Evolutionary conservation across 768 basidiomycete genomes (phyloP).

Genomic region (Leccinum truebloodii): DNA sequence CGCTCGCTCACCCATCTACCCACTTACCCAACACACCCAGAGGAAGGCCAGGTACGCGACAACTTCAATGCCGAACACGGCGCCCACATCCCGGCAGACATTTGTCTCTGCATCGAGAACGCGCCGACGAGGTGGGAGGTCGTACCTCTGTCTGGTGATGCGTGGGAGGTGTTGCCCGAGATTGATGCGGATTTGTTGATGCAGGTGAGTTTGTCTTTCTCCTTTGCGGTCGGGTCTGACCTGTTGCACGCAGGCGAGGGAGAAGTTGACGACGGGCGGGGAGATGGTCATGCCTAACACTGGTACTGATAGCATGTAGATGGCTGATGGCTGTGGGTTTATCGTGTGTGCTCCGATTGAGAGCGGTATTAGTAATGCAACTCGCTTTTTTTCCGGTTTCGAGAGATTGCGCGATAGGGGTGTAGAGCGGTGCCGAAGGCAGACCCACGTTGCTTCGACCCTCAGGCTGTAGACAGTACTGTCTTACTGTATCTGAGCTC

Average conservation of each 20-base stretch:
- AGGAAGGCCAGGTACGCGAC: slow-evolving; percentile 64
- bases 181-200: slow-evolving; percentile 59
- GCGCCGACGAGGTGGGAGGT: slow-evolving; percentile 74
- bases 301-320: slow-evolving; percentile 30
- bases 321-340: neutral
- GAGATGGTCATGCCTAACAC: slow-evolving; percentile 18
- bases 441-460: neutral
- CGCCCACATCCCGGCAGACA: slow-evolving; percentile 71
- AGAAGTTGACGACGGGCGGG: slow-evolving; percentile 17
- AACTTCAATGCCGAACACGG: slow-evolving; percentile 77
- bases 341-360: neutral
- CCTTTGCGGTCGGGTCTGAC: neutral
- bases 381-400: neutral
- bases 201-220: slow-evolving; percentile 43
- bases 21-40: slow-evolving; percentile 36
- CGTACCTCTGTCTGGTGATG: slow-evolving; percentile 54
- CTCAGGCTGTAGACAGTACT: neutral
- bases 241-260: slow-evolving; percentile 31
- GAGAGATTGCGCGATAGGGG: neutral
- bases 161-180: slow-evolving; percentile 58
- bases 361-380: neutral
- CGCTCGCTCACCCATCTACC: neutral
- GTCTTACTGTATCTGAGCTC: no score
- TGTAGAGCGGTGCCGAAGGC: neutral
- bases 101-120: slow-evolving; percentile 77